Base-by-base conservation (phyloP, 768 basidiomycete species). In the Pisolithus tinctorius region DNA sequence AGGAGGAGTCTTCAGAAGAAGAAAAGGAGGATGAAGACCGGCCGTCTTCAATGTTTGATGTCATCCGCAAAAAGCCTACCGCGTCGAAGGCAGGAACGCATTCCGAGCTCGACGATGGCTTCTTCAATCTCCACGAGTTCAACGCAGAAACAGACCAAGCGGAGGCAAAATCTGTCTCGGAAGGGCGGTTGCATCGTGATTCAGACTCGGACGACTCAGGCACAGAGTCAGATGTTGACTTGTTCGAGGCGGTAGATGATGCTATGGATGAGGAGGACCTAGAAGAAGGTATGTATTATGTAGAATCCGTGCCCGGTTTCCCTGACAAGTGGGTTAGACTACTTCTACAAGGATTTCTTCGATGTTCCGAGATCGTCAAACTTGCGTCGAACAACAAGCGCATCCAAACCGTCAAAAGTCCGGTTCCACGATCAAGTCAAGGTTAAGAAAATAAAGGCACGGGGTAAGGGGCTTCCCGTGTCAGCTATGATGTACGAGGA, bases 101-200 rank as follows among this genome's bases (percentile, higher is more conserved):
- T 51, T 68, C 76, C 5, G 76, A 77, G 40, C 78, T 97, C 27
- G 86, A 97, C 66, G 95, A 98, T 63, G 82, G 76, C 13, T 98
- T 98, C 72, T 98, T 98, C 69, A 78, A 86, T 55, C 77, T 99
- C 44, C 80, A 81, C 27, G 75, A 81, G 17, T 99, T 99, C 74
- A 96, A 98, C 60, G 77, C 83, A 2, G 83, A 93, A 64, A 85
- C 86, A 2, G 88, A 90, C 64, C 80, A 79, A 57, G 79, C 83
- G 3, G 93, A 95, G 66, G 79, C 83, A 13, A 76, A 69, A 52
- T 74, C 71, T 14, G 74, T 79, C 9, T 82, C 83, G 2, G 73
- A 72, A 60, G 92, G 90, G 17, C 71, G 69, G 26, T 72, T 88
- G 23, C 75, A 77, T 38, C 67, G 60, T 67, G 69, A 75, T 34